Evolutionary conservation across 331 rosid species (phyloP).

Genomic region (Saraca asoca): DNA sequence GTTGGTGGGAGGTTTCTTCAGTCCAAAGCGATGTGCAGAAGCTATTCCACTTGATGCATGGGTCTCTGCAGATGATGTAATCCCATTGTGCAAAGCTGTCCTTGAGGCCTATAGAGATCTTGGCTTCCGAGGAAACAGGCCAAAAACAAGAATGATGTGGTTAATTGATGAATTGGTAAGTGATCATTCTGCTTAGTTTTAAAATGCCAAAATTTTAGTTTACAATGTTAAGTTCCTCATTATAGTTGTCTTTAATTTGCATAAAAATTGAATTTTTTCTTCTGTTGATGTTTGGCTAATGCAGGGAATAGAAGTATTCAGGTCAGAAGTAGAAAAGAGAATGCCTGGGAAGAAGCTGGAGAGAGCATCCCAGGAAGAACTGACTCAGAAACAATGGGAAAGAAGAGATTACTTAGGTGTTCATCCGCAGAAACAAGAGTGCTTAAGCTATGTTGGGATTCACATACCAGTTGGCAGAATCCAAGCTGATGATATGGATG

Average conservation of each 20-base stretch:
- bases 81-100: slow-evolving; percentile 75
- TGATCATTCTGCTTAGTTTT: not conserved
- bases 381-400: slow-evolving; percentile 71
- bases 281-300: slow-evolving; percentile 20
- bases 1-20: slow-evolving; percentile 93
- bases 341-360: slow-evolving; percentile 65
- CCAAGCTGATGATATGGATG: slow-evolving; percentile 90
- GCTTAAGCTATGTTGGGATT: slow-evolving; percentile 71
- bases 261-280: not conserved
- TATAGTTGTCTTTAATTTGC: too few relatives aligned
- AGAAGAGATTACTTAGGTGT: slow-evolving; percentile 86
- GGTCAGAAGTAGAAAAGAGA: slow-evolving; percentile 86
- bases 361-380: slow-evolving; percentile 72
- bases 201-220: too few relatives aligned
- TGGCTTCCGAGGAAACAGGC: slow-evolving; percentile 86
- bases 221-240: not conserved
- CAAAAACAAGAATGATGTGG: slow-evolving; percentile 97
- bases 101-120: slow-evolving; percentile 91
- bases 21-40: slow-evolving; percentile 85
- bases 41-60: slow-evolving; percentile 97
- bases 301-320: slow-evolving; percentile 91
- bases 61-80: slow-evolving; percentile 80
- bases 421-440: slow-evolving; percentile 85
- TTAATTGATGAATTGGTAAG: slow-evolving; percentile 88
- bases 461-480: slow-evolving; percentile 96